phyloP scores from a whole-genome alignment of 208 protist genomes.

The Trypanosoma vivax region DNA sequence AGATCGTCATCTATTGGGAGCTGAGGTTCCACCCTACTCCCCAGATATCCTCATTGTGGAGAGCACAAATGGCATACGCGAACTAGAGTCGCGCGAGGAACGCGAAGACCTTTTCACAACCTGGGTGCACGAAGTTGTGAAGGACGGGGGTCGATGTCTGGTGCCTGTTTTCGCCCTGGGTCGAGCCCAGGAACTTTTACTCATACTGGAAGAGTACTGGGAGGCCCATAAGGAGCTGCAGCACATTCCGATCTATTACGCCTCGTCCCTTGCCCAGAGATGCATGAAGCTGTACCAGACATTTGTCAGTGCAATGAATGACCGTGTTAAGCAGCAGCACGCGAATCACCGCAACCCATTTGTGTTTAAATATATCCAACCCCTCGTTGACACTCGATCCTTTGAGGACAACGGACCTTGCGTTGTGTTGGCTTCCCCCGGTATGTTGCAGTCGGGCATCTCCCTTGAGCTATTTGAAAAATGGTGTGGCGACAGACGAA shows the following conservation, averaged over 20 bases:
- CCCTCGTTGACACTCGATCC: conserved; percentile 82
- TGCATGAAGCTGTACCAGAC: conserved; percentile 98
- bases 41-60: conserved; percentile 98
- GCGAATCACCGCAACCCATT: conserved; percentile 95
- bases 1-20: conserved; percentile 97
- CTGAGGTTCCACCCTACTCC: conserved; percentile 89
- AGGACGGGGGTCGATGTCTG: conserved; percentile 93
- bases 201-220: conserved; percentile 99
- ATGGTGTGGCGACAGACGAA: conserved; percentile 94
- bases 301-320: conserved; percentile 98
- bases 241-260: conserved; percentile 98
- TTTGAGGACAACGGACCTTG: conserved; percentile 93
- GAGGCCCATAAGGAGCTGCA: conserved; percentile 95
- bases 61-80: conserved; percentile 97
- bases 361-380: conserved; percentile 95
- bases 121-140: conserved; percentile 90
- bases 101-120: conserved; percentile 94
- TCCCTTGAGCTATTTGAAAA: conserved; percentile 97
- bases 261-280: conserved; percentile 95
- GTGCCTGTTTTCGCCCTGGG: conserved; percentile 99
- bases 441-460: conserved; percentile 96
- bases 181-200: conserved; percentile 96
- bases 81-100: conserved; percentile 91
- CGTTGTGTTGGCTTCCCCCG: conserved; percentile 93
- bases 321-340: conserved; percentile 90